Percentiles rank a stretch among this genome's conserved stretches.
Evolutionary conservation across 2,329 filamentous ascomycete genomes (phyloP).

Genomic region (Fusarium sp.): DNA sequence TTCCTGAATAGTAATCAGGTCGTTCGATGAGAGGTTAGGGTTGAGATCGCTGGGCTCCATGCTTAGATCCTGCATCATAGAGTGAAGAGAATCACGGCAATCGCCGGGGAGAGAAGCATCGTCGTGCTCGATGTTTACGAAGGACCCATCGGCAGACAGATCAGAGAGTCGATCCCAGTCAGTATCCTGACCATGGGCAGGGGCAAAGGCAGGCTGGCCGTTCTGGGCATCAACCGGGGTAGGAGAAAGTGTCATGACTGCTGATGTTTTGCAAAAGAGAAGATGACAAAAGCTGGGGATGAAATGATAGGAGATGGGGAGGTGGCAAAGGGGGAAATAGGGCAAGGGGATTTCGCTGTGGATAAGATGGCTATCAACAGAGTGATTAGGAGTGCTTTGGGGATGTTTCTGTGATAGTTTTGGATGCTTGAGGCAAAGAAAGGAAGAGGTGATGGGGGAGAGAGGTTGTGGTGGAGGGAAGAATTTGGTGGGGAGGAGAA

Average conservation of each 20-base stretch:
- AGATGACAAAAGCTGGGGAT: not conserved
- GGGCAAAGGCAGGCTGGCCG: not conserved
- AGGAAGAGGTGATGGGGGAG: not conserved
- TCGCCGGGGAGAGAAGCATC: not conserved
- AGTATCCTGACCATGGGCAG: not conserved
- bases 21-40: not conserved
- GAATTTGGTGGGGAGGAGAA: not conserved
- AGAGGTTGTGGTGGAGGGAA: not conserved
- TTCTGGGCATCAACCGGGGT: not conserved
- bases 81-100: not conserved
- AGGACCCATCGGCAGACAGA: not conserved
- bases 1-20: not conserved
- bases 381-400: fast-evolving
- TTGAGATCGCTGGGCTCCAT: not conserved
- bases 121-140: not conserved
- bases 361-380: not conserved
- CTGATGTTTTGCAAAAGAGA: not conserved
- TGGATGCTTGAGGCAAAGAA: not conserved
- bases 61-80: not conserved
- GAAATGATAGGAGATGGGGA: not conserved
- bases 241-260: not conserved
- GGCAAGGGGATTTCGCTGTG: not conserved
- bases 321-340: not conserved
- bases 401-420: not conserved
- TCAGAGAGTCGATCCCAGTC: not conserved